Evolutionary conservation across 2,329 filamentous ascomycete species (phyloP).

Genomic region (Incumbomyces delicatus): DNA sequence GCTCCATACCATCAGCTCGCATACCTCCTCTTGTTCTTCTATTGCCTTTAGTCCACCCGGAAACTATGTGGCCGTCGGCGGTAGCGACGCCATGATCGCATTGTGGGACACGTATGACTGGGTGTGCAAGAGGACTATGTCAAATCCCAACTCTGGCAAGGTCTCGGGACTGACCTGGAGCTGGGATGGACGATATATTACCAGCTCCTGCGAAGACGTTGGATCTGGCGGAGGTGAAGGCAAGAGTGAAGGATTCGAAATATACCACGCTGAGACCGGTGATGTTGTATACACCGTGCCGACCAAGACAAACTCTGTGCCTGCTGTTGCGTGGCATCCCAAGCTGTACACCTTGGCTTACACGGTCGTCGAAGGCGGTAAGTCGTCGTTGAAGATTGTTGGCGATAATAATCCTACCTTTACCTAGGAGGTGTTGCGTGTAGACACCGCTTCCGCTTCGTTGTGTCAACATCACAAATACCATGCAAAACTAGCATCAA

Average conservation of each 20-base stretch:
- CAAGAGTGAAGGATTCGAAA: conserved; percentile 32
- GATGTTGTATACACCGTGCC: conserved; percentile 39
- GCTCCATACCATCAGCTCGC: conserved; percentile 38
- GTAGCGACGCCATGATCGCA: conserved; percentile 40
- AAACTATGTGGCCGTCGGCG: conserved; percentile 40
- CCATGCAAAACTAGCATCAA: neutral
- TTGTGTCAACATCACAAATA: neutral
- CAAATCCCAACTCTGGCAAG: conserved; percentile 34
- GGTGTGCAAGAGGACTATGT: conserved; percentile 40
- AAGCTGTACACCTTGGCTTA: conserved; percentile 41
- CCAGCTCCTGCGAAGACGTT: conserved; percentile 39
- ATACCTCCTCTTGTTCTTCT: conserved; percentile 39
- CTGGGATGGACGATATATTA: conserved; percentile 40
- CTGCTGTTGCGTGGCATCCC: conserved; percentile 42
- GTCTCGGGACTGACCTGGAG: conserved; percentile 41
- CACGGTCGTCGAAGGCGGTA: conserved; percentile 33
- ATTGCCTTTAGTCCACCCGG: conserved; percentile 37
- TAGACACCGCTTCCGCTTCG: neutral
- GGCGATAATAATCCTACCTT: conserved; percentile 31
- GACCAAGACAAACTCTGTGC: conserved; percentile 32
- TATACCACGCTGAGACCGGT: conserved; percentile 42
- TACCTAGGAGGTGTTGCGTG: neutral
- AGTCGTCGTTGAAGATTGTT: conserved; percentile 38
- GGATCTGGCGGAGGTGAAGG: conserved; percentile 29
- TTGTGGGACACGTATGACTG: conserved; percentile 44